Conservation (phyloP, 116 monocot species). For the Posidonia oceanica region DNA sequence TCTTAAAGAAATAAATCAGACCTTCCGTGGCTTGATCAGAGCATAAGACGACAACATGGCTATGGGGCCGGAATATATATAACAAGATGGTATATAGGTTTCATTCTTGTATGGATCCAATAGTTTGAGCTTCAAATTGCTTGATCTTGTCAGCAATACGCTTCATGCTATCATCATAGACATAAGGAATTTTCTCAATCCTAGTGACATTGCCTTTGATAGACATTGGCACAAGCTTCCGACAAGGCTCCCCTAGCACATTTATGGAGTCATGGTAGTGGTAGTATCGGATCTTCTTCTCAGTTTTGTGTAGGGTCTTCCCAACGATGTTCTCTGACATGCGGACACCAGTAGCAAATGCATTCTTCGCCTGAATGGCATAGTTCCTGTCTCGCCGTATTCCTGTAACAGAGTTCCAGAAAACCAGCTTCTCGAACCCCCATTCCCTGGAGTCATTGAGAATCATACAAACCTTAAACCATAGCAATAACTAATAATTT, state of each 20-base stretch:
- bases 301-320: conserved; percentile 81
- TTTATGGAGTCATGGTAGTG: conserved; percentile 95
- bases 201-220: conserved; percentile 40
- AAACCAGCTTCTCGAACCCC: conserved; percentile 98
- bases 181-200: conserved; percentile 59
- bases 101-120: conserved; percentile 16
- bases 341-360: conserved; percentile 87
- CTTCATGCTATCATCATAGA: conserved; percentile 70
- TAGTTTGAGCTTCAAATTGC: conserved; percentile 30
- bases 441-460: conserved; percentile 46
- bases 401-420: conserved; percentile 59
- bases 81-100: background rate
- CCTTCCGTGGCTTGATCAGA: background rate
- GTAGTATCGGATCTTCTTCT: conserved; percentile 82
- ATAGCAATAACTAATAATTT: no score
- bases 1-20: background rate
- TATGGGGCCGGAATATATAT: no score
- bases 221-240: conserved; percentile 53
- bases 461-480: background rate
- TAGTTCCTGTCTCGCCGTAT: conserved; percentile 81
- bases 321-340: conserved; percentile 90
- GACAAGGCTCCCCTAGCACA: conserved; percentile 71
- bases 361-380: conserved; percentile 81
- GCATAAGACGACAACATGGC: background rate
- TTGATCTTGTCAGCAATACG: conserved; percentile 29